phyloP scores from a whole-genome alignment of 805 yeast species.

The Candida argentea region DNA sequence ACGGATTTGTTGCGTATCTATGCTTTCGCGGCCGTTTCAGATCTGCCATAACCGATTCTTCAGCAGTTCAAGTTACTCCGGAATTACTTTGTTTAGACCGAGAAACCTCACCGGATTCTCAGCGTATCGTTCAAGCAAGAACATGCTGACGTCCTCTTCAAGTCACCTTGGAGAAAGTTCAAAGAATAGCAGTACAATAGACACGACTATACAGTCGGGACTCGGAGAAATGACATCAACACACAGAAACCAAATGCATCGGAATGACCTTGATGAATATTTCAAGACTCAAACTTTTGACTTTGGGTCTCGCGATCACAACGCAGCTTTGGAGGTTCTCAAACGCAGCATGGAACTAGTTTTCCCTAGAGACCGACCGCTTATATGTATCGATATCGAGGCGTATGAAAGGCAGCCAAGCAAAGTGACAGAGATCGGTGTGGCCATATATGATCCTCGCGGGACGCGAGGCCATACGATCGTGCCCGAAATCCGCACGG shows the following conservation, averaged over 20 bases:
- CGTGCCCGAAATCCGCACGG: conserved; percentile 9
- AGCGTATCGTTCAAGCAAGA: too few relatives aligned
- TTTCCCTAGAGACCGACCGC: conserved; percentile 12
- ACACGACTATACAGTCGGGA: too few relatives aligned
- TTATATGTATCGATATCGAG: conserved; percentile 19
- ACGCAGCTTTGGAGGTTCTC: neutral
- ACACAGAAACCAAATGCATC: conserved; percentile 1
- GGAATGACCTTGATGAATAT: conserved; percentile 10
- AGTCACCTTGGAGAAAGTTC: too few relatives aligned
- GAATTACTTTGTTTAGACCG: too few relatives aligned
- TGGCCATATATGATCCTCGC: conserved; percentile 15
- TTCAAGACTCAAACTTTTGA: conserved; percentile 11
- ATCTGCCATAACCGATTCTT: too few relatives aligned
- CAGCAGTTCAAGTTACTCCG: too few relatives aligned
- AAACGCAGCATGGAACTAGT: conserved; percentile 10
- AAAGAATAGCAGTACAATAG: too few relatives aligned
- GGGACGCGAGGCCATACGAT: conserved; percentile 7
- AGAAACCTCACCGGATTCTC: too few relatives aligned
- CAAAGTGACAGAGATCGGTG: conserved; percentile 16
- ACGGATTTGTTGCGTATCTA: too few relatives aligned
- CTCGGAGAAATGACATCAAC: too few relatives aligned
- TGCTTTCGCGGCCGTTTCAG: too few relatives aligned
- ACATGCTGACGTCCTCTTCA: too few relatives aligned
- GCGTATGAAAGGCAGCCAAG: conserved; percentile 11
- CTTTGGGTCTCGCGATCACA: conserved; percentile 7